Conservation (phyloP, 345 rosid species). For the Lepidium didymum region DNA sequence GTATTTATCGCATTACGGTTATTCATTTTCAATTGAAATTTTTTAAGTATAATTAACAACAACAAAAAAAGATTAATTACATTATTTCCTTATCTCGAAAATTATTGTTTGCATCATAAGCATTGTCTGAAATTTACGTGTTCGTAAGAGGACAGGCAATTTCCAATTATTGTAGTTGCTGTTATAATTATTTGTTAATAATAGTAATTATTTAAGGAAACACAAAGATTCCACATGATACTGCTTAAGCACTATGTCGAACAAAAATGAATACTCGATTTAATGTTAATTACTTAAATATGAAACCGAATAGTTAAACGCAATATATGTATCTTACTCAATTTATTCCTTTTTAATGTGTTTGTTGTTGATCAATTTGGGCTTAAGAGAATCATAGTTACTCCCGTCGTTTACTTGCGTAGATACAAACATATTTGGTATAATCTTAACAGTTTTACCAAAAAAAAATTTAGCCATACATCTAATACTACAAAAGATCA, state of each 20-base stretch:
- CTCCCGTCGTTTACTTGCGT: too few species aligned
- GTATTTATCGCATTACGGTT: not conserved
- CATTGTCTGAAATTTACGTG: conserved; percentile 11
- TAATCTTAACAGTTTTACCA: too few species aligned
- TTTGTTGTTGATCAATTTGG: conserved; percentile 6
- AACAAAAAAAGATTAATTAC: too few species aligned
- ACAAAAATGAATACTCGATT: not conserved
- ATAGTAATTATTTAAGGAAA: not conserved
- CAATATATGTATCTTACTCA: not conserved
- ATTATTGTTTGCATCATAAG: not conserved
- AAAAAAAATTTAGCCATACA: too few species aligned
- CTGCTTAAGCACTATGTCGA: conserved; percentile 24
- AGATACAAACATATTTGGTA: too few species aligned
- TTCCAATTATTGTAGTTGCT: conserved; percentile 1
- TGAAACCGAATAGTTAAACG: not conserved
- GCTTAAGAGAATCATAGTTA: too few species aligned
- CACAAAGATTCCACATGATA: conserved; percentile 8
- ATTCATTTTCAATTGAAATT: too few species aligned
- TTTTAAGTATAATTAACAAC: too few species aligned
- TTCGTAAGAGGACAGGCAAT: not conserved
- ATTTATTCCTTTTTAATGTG: not conserved
- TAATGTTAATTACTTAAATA: not conserved
- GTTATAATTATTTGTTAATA: not conserved
- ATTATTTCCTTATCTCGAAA: not conserved
- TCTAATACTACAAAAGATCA: not conserved